phyloP scores from a whole-genome alignment of 1,139 yeast species.

The Pichia sp. region DNA sequence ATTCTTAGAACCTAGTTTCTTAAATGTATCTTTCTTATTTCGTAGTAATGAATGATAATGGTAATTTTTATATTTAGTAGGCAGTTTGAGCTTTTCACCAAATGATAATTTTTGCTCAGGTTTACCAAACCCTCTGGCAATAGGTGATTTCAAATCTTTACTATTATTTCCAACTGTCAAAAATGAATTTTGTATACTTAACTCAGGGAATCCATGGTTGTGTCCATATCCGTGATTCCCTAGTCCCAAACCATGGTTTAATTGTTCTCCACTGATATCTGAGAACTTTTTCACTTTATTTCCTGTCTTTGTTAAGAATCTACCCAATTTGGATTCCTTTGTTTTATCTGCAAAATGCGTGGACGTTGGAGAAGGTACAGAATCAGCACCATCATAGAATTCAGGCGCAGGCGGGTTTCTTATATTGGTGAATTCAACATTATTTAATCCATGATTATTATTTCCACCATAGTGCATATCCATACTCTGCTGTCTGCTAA shows the following conservation, averaged over 20 bases:
- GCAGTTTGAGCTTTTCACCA: conserved; percentile 31
- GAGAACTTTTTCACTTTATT: conserved; percentile 25
- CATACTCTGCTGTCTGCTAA: conserved; percentile 3
- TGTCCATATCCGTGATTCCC: conserved; percentile 4
- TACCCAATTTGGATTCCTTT: conserved; percentile 24
- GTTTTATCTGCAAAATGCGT: conserved; percentile 11
- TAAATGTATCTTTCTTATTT: conserved; percentile 30
- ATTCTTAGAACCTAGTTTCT: conserved; percentile 30
- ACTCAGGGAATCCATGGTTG: conserved; percentile 7
- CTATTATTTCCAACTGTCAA: not conserved
- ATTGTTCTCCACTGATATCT: conserved; percentile 9
- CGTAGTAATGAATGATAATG: conserved; percentile 31
- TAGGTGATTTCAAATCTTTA: conserved; percentile 36
- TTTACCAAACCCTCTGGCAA: conserved; percentile 41
- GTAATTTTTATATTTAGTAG: conserved; percentile 41
- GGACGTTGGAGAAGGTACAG: conserved; percentile 5
- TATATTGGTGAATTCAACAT: conserved; percentile 33
- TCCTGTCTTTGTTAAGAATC: conserved; percentile 25
- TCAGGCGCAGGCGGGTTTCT: conserved; percentile 19
- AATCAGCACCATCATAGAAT: conserved; percentile 15
- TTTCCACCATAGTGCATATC: not conserved
- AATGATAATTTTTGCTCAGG: conserved; percentile 34
- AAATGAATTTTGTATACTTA: conserved; percentile 18
- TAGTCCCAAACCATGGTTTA: conserved; percentile 15
- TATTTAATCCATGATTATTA: conserved; percentile 15